phyloP scores from a whole-genome alignment of 805 yeast genomes.

The Candida chauliodis region DNA sequence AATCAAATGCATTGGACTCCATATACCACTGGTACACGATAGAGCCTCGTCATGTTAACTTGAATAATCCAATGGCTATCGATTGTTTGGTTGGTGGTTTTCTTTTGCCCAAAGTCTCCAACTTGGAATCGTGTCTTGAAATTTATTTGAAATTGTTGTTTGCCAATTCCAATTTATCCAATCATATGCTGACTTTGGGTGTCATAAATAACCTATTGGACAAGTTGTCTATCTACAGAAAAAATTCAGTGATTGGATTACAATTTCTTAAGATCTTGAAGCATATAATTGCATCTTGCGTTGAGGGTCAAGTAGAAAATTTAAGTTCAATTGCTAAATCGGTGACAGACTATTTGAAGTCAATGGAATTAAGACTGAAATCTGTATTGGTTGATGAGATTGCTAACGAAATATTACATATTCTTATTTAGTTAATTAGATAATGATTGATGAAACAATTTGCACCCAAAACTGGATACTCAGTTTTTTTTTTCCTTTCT shows the following conservation, averaged over 20 bases:
- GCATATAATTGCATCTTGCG: constrained; percentile 11
- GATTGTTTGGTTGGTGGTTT: constrained; percentile 38
- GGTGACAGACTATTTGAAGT: constrained; percentile 8
- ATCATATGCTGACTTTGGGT: constrained; percentile 21
- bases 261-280: constrained; percentile 29
- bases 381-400: constrained; percentile 39
- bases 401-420: constrained; percentile 21
- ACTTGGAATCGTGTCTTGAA: constrained; percentile 42
- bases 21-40: constrained; percentile 38
- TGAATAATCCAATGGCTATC: constrained; percentile 22
- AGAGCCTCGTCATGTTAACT: constrained; percentile 20
- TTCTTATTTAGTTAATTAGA: background rate
- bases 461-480: background rate
- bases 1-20: constrained; percentile 52
- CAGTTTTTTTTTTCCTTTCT: background rate
- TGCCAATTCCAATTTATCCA: constrained; percentile 16
- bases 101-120: constrained; percentile 35
- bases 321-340: constrained; percentile 1
- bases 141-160: constrained; percentile 34
- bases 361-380: constrained; percentile 15
- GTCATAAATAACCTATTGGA: constrained; percentile 27
- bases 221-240: constrained; percentile 24
- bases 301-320: background rate
- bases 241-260: constrained; percentile 37
- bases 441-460: constrained; percentile 2